A percentile compares a stretch with the other conserved stretches of the same genome.
Evolutionary conservation across 2,329 filamentous ascomycete genomes (phyloP).

Genomic region (Clonostachys chloroleuca): DNA sequence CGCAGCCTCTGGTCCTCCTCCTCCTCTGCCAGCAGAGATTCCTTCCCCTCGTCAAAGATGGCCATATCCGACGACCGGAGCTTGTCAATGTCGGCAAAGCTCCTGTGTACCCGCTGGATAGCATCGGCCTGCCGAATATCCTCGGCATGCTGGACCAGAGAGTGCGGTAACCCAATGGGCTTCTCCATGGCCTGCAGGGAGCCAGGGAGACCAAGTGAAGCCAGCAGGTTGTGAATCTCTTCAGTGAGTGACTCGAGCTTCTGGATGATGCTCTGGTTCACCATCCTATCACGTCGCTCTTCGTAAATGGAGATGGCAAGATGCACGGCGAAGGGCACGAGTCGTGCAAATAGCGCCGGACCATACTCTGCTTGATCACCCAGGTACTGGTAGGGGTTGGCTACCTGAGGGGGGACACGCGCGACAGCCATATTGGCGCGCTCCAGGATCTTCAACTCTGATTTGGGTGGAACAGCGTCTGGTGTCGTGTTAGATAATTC

Average conservation of each 20-base stretch:
- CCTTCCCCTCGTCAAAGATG: slow-evolving; percentile 78
- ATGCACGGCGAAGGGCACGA: slow-evolving; percentile 95
- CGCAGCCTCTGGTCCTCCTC: slow-evolving; percentile 77
- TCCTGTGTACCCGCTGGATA: slow-evolving; percentile 68
- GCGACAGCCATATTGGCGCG: slow-evolving; percentile 84
- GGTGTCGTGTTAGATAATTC: slow-evolving; percentile 18
- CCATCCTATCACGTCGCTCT: slow-evolving; percentile 82
- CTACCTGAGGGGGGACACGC: slow-evolving; percentile 76
- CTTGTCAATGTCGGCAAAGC: slow-evolving; percentile 85
- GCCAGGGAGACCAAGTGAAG: slow-evolving; percentile 82
- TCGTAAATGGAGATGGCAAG: slow-evolving; percentile 94
- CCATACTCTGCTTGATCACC: slow-evolving; percentile 80
- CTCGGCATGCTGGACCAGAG: slow-evolving; percentile 83
- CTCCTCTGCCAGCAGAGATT: slow-evolving; percentile 72
- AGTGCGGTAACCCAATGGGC: slow-evolving; percentile 82
- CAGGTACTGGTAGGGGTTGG: slow-evolving; percentile 73
- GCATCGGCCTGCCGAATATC: slow-evolving; percentile 91
- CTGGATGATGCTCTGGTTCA: slow-evolving; percentile 82
- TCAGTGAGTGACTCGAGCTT: slow-evolving; percentile 79
- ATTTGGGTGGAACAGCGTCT: slow-evolving; percentile 79
- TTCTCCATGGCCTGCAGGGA: slow-evolving; percentile 94
- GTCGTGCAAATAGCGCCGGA: slow-evolving; percentile 78
- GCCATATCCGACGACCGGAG: slow-evolving; percentile 75
- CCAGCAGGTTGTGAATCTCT: slow-evolving; percentile 72
- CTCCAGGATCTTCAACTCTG: slow-evolving; percentile 80